A percentile compares a stretch with the other conserved stretches of the same genome.
Evolutionary conservation across 1,284 basidiomycete genomes (phyloP).

Genomic region (Vanrija sp.): DNA sequence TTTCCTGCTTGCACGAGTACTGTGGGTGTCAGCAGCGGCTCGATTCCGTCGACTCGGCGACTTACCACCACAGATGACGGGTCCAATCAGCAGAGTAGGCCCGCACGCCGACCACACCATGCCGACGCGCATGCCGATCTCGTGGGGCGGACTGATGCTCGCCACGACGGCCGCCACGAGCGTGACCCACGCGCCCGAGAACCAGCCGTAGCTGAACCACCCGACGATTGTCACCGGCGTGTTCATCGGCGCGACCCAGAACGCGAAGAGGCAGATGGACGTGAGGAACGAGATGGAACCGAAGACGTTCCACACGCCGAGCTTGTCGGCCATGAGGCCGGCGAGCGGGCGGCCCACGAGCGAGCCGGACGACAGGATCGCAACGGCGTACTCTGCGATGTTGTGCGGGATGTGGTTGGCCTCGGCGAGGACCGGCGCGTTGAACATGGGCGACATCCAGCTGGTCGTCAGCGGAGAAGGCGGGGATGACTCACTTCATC

Average conservation of each 20-base stretch:
- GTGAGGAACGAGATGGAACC: slow-evolving; percentile 23
- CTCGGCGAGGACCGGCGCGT: slow-evolving; percentile 28
- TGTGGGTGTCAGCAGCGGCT: not conserved
- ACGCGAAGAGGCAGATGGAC: slow-evolving; percentile 30
- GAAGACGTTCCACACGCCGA: slow-evolving; percentile 43
- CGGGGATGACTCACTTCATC: slow-evolving; percentile 15
- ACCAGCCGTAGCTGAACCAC: slow-evolving; percentile 33
- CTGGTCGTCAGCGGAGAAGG: slow-evolving; percentile 9
- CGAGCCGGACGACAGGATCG: slow-evolving; percentile 38
- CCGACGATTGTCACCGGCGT: slow-evolving; percentile 33
- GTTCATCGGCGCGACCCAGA: slow-evolving; percentile 31
- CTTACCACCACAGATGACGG: slow-evolving; percentile 37
- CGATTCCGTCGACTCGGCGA: not conserved
- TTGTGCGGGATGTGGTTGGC: slow-evolving; percentile 24
- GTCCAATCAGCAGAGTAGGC: slow-evolving; percentile 34
- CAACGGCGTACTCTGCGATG: slow-evolving; percentile 35
- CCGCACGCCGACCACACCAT: slow-evolving; percentile 40
- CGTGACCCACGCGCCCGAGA: slow-evolving; percentile 40
- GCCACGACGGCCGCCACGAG: slow-evolving; percentile 40
- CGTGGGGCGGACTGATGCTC: slow-evolving; percentile 37
- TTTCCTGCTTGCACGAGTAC: slow-evolving; percentile 21
- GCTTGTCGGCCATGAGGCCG: slow-evolving; percentile 37
- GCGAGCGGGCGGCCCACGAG: slow-evolving; percentile 36
- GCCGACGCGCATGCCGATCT: slow-evolving; percentile 43
- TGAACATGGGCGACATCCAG: slow-evolving; percentile 36